phyloP scores from a whole-genome alignment of 495 filamentous ascomycete species.

The Cryomyces minteri region DNA sequence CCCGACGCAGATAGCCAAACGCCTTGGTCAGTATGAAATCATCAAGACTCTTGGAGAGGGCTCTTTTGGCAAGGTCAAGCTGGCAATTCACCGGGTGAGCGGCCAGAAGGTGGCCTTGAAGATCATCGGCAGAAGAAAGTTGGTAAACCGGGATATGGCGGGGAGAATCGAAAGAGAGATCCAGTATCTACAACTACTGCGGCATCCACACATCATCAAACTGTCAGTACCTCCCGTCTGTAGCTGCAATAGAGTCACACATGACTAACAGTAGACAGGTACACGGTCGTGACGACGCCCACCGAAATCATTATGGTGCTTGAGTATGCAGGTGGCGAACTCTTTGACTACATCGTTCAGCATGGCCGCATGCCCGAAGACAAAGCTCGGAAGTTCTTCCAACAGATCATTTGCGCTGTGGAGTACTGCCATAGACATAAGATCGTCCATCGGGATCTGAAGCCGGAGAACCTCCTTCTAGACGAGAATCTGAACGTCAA shows the following conservation, averaged over 20 bases:
- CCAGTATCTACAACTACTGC: slow-evolving; percentile 84
- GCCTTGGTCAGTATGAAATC: slow-evolving; percentile 79
- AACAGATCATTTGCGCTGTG: slow-evolving; percentile 98
- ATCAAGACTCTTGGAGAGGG: slow-evolving; percentile 87
- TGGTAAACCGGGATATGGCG: slow-evolving; percentile 91
- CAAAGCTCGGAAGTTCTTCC: slow-evolving; percentile 88
- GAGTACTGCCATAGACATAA: slow-evolving; percentile 99
- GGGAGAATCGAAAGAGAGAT: slow-evolving; percentile 95
- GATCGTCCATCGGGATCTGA: slow-evolving; percentile 93
- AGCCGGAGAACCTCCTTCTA: slow-evolving; percentile 90
- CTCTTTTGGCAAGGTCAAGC: slow-evolving; percentile 95
- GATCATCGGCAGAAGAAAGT: slow-evolving; percentile 88
- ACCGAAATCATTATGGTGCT: slow-evolving; percentile 97
- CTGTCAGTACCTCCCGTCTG: slow-evolving; percentile 36
- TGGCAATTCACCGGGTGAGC: slow-evolving; percentile 77
- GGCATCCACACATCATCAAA: slow-evolving; percentile 98
- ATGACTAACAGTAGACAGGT: slow-evolving; percentile 29
- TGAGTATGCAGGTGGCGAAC: slow-evolving; percentile 87
- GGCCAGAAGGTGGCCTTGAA: slow-evolving; percentile 91
- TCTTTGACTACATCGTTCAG: slow-evolving; percentile 93
- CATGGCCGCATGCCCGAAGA: slow-evolving; percentile 78
- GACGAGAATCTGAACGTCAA: slow-evolving; percentile 93
- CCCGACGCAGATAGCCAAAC: slow-evolving; percentile 38
- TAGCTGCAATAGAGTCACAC: not conserved
- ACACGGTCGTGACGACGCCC: slow-evolving; percentile 87